Conservation (phyloP, 2,329 filamentous ascomycete genomes). For the Colletotrichum somersetense region DNA sequence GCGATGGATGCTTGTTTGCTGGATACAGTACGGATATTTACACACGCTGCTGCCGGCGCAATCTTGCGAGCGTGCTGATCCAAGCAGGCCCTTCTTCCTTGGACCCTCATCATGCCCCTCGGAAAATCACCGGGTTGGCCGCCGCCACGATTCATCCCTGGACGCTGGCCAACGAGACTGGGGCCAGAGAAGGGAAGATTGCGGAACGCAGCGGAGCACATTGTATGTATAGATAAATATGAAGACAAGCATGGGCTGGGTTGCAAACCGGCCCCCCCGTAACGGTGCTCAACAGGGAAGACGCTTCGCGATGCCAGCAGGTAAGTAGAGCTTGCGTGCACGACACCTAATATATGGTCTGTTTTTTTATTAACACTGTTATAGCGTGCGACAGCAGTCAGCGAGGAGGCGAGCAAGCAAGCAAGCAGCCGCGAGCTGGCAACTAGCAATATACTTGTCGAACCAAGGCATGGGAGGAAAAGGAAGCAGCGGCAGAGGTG, state of each 20-base stretch:
- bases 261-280: neutral
- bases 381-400: neutral
- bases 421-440: neutral
- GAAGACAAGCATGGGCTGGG: neutral
- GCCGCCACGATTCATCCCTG: neutral
- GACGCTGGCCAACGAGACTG: neutral
- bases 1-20: constrained; percentile 36
- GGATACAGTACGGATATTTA: neutral
- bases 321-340: constrained; percentile 11
- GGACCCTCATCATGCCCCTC: neutral
- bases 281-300: constrained; percentile 22
- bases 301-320: constrained; percentile 26
- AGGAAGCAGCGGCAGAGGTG: constrained; percentile 39
- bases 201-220: constrained; percentile 8
- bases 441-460: neutral
- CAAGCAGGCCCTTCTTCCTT: constrained; percentile 1
- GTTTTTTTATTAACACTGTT: neutral
- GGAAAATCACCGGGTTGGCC: constrained; percentile 3
- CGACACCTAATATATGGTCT: constrained; percentile 13
- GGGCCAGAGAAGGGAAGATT: constrained; percentile 12
- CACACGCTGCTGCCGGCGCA: neutral
- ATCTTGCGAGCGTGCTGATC: neutral
- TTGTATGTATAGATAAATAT: neutral
- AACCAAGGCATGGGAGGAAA: neutral
- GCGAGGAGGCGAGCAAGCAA: neutral